phyloP scores from a whole-genome alignment of 2,329 filamentous ascomycete genomes.

The Orbilia ellipsospora region DNA sequence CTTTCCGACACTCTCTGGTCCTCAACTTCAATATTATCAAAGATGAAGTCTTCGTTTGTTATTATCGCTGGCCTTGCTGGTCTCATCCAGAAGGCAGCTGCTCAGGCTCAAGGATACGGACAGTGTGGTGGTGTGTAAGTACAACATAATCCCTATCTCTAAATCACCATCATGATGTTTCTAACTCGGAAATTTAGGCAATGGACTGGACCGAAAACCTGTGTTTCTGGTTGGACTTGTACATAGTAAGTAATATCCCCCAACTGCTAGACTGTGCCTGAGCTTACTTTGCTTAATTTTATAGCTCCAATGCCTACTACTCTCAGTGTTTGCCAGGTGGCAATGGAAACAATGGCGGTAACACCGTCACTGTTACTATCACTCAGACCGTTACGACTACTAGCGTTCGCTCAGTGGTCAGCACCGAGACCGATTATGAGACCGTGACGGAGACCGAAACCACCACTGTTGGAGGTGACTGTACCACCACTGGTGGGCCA shows the following conservation, averaged over 20 bases:
- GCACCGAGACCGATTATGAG: constrained; percentile 3
- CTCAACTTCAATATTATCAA: constrained; percentile 23
- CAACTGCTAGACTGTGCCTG: not conserved
- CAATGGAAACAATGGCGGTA: constrained; percentile 8
- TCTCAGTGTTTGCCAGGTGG: constrained; percentile 52
- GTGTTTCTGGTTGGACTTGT: constrained; percentile 51
- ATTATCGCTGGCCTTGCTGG: constrained; percentile 46
- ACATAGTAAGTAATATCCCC: constrained; percentile 39
- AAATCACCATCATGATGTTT: not conserved
- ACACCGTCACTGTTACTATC: constrained; percentile 35
- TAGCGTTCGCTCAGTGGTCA: too few species aligned
- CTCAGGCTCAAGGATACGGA: constrained; percentile 45
- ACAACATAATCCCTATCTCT: not conserved
- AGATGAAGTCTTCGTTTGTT: constrained; percentile 51
- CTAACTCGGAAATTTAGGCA: constrained; percentile 24
- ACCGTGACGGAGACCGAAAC: constrained; percentile 16
- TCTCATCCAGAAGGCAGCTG: constrained; percentile 38
- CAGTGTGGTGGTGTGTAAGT: constrained; percentile 51
- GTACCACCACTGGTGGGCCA: constrained; percentile 24
- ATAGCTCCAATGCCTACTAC: constrained; percentile 54
- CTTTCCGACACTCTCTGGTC: constrained; percentile 36
- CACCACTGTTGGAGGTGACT: constrained; percentile 15
- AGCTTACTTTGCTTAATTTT: not conserved
- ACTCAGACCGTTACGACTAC: too few species aligned
- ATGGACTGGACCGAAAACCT: constrained; percentile 30